Evolutionary conservation across 2,329 filamentous ascomycete species (phyloP), one percentile per base, ranked within the genome.

Genomic region (Colletotrichum tropicicola): DNA sequence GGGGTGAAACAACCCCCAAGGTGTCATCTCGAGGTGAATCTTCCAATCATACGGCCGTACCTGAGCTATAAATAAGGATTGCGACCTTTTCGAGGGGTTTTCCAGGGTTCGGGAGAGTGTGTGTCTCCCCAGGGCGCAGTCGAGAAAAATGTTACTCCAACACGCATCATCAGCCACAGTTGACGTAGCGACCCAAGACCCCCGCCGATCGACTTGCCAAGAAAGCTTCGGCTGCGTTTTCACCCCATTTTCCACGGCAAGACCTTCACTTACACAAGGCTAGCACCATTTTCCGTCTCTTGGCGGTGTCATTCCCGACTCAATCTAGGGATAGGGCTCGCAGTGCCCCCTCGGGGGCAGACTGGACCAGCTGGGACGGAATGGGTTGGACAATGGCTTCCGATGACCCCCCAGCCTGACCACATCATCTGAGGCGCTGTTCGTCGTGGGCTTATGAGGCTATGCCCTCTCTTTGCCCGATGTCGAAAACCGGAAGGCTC

Each of bases 171-270:
- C 53, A 63, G 59, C 59, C 59, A 63, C 39, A 63, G 54, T 63
- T 63, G 59, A 63, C 54, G 59, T 63, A 62, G 44, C 19, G 25
- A 37, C 30, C 58, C 49, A 60, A 27, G 58, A 45, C 58, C 35
- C 41, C 58, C 53, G 49, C 58, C 27, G 59, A 63, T 63, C 59
- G 53, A 39, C 54, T 28, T 15, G 59, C 59, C 59, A 63, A 63
- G 59, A 63, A 63, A 63, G 53, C 59, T 63, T 63, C 59, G 59
- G 59, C 53, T 51, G 53, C 54, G 35, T 47, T 63, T 21, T 44
- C 37, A 37, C 28, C 45, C 44, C 23, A 58, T 39, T 51, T 51
- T 19, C 2, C 44, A 49, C 17, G 23, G 6, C 17, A 10, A 41
- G 15, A 13, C 44, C n/a, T 25, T 58, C 55, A 58, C 21, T 25